Percentiles rank a stretch among this genome's conserved stretches.
These are phyloP conservation scores for Phaeotremella skinneri DNA, from an alignment of 768 basidiomycete genomes.

Conservation along the genomic window DNA sequence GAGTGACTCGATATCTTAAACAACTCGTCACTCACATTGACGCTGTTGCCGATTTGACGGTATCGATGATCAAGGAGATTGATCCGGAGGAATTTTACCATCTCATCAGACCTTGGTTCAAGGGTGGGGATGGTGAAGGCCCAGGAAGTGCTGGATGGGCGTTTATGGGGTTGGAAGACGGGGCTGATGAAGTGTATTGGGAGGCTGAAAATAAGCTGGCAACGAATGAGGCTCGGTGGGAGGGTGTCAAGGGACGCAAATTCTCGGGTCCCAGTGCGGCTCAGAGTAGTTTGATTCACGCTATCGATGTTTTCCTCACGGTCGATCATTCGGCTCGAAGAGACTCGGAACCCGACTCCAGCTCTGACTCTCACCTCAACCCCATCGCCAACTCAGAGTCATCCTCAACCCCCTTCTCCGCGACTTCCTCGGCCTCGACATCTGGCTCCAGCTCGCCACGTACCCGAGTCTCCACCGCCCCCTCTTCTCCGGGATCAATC, in stretches of 20 bases:
- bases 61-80: slow-evolving; percentile 66
- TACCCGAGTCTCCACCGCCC: too few relatives aligned
- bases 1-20: slow-evolving; percentile 67
- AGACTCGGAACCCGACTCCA: neutral
- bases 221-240: slow-evolving; percentile 8
- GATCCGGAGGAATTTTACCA: slow-evolving; percentile 79
- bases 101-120: slow-evolving; percentile 87
- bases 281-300: slow-evolving; percentile 79
- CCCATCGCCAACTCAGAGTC: neutral
- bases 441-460: slow-evolving; percentile 14
- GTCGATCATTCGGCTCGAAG: slow-evolving; percentile 54
- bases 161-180: slow-evolving; percentile 68
- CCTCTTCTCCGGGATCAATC: slow-evolving; percentile 6
- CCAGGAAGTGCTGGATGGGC: slow-evolving; percentile 54
- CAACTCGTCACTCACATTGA: slow-evolving; percentile 66
- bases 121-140: slow-evolving; percentile 67
- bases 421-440: neutral
- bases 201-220: slow-evolving; percentile 19
- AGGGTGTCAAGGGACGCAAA: slow-evolving; percentile 29
- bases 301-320: slow-evolving; percentile 50
- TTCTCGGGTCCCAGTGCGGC: slow-evolving; percentile 90
- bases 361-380: neutral
- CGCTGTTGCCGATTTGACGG: slow-evolving; percentile 62
- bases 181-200: slow-evolving; percentile 55
- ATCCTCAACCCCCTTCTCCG: neutral